Base-by-base conservation (phyloP, 495 filamentous ascomycete genomes). In the Aspergillus funiculosus region DNA sequence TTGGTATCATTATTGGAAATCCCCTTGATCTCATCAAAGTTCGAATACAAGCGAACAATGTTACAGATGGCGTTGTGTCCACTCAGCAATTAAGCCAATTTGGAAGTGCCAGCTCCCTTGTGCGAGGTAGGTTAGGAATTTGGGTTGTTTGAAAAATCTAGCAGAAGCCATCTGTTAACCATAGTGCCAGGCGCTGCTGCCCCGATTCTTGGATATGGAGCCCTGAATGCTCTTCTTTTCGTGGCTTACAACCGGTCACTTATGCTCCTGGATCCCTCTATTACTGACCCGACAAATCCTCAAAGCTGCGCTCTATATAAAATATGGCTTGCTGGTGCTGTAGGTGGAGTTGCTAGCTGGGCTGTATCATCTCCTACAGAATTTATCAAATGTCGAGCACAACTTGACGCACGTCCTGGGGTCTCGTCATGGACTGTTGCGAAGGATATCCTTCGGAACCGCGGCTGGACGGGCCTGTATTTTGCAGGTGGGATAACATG, bases 21-120 rank as follows among this genome's bases (percentile, higher is more conserved):
- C 89, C 89, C 2, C 69, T 95, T 0, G 89, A 95, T 56, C 69
- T 94, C 2, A 70, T 92, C 54, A 95, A 95, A 69, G 86, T 89
- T 31, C 80, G 77, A 22, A 67, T 89, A 4, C 89, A 95, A 72
- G 82, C 87, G 34, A 72, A 72, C 25, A 51, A 57, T 11, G 46
- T 52, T 43, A 44, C 54, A 43, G 58, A 56, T 46, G 40, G 45
- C 24, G 43, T 41, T 56, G 43, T 48, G 48, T 48, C 59, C 43
- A 51, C 51, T 44, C 50, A 56, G 37, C 52, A 53, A 36, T 26
- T 58, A 36, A 62, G 48, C 44, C 65, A 69, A 15, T 68, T 77
- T 26, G 73, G 78, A 38, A 62, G 48, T 30, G 55, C 62, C 15
- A 66, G 63, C 30, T 68, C 72, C 30, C 61, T 78, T 41, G 64